phyloP scores from a whole-genome alignment of 2,329 filamentous ascomycete genomes.

The Sporothrix pallida region DNA sequence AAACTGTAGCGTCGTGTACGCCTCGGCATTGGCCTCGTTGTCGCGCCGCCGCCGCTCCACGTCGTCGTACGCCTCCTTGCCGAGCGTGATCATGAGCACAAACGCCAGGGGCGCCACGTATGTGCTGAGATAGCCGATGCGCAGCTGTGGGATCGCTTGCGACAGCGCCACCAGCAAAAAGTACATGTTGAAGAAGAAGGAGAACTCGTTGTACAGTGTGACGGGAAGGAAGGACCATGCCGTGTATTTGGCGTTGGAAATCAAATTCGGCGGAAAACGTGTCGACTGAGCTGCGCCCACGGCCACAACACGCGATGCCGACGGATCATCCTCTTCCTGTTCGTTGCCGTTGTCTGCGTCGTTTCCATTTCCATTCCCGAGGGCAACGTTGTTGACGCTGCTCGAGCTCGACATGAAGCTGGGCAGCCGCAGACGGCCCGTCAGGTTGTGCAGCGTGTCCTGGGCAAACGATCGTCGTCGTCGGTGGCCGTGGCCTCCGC shows the following conservation, averaged over 20 bases:
- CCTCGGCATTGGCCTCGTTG: constrained; percentile 91
- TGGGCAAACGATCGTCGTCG: constrained; percentile 49
- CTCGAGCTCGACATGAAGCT: constrained; percentile 64
- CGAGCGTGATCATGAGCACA: constrained; percentile 88
- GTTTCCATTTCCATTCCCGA: constrained; percentile 47
- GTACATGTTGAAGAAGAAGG: constrained; percentile 99
- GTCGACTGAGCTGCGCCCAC: constrained; percentile 76
- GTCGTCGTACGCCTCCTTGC: constrained; percentile 95
- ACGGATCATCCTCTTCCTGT: constrained; percentile 64
- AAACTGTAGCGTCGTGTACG: constrained; percentile 79
- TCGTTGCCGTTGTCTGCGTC: constrained; percentile 45
- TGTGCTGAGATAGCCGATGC: constrained; percentile 92
- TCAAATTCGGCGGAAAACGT: constrained; percentile 84
- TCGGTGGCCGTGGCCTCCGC: constrained; percentile 39
- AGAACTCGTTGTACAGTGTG: constrained; percentile 98
- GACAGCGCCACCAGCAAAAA: constrained; percentile 94
- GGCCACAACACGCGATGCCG: constrained; percentile 73
- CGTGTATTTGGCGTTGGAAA: constrained; percentile 98
- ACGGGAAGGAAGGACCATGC: constrained; percentile 91
- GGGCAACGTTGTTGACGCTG: constrained; percentile 37
- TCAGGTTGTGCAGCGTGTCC: constrained; percentile 52
- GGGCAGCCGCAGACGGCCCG: constrained; percentile 65
- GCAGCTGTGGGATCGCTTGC: constrained; percentile 84
- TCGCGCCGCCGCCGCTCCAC: constrained; percentile 84
- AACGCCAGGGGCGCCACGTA: constrained; percentile 93